phyloP scores from a whole-genome alignment of 2,329 filamentous ascomycete species.

The Colletotrichum orbiculare region DNA sequence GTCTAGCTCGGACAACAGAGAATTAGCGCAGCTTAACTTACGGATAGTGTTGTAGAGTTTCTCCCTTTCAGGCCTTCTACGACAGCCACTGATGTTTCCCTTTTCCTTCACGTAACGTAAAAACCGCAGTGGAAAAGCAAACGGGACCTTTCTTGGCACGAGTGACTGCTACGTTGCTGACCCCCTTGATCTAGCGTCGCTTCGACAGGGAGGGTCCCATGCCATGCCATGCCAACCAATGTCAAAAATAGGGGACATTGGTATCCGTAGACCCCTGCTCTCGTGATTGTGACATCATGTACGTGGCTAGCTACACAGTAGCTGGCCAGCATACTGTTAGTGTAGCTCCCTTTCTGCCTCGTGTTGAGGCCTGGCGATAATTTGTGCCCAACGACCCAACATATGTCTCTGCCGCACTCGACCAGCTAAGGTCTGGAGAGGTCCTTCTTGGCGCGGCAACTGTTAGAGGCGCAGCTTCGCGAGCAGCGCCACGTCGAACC shows the following conservation, averaged over 20 bases:
- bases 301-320: too few relatives aligned
- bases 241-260: constrained; percentile 26
- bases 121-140: background rate
- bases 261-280: background rate
- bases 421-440: background rate
- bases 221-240: background rate
- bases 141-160: background rate
- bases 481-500: constrained; percentile 14
- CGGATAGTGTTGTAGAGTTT: background rate
- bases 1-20: constrained; percentile 3
- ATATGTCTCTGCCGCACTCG: background rate
- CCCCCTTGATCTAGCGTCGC: constrained; percentile 20
- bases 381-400: background rate
- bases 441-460: background rate
- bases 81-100: background rate
- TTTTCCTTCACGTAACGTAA: background rate
- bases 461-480: constrained; percentile 5
- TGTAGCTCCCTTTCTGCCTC: constrained; percentile 8
- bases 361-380: background rate
- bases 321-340: too few relatives aligned
- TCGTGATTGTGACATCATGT: constrained; percentile 24
- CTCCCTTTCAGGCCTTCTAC: background rate
- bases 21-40: background rate
- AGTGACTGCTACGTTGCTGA: constrained; percentile 20
- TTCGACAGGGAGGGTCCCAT: background rate